Percentiles rank a stretch among this genome's conserved stretches.
These are phyloP conservation scores for Apostasia ramifera DNA, from an alignment of 106 monocot genomes.

Conservation along the genomic window DNA sequence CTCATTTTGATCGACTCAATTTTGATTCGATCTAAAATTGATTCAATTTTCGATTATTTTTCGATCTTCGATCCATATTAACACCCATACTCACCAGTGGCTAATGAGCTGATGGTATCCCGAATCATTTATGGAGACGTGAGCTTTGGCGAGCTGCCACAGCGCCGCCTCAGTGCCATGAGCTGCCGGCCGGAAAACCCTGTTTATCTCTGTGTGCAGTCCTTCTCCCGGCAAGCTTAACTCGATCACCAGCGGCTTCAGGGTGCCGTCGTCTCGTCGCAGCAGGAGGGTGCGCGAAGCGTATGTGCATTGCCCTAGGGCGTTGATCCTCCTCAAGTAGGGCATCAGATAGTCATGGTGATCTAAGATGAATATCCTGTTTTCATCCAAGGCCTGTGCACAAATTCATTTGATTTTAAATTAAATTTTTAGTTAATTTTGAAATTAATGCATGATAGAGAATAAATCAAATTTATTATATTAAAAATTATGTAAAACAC, in stretches of 20 bases:
- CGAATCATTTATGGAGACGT: conserved; percentile 62
- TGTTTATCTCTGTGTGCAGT: conserved; percentile 17
- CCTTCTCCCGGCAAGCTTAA: conserved; percentile 34
- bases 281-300: conserved; percentile 62
- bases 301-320: conserved; percentile 28
- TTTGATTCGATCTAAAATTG: too few relatives aligned
- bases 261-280: conserved; percentile 31
- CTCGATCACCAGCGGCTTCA: conserved; percentile 55
- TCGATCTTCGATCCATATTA: too few relatives aligned
- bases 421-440: neutral
- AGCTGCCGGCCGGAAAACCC: conserved; percentile 44
- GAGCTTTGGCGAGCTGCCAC: conserved; percentile 64
- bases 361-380: conserved; percentile 58
- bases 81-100: conserved; percentile 71
- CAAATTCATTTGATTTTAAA: neutral
- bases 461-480: too few relatives aligned
- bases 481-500: neutral
- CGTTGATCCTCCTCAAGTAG: conserved; percentile 41
- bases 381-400: conserved; percentile 33
- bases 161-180: conserved; percentile 28
- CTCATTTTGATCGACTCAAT: too few relatives aligned
- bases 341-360: conserved; percentile 74
- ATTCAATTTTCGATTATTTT: too few relatives aligned
- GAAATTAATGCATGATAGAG: neutral
- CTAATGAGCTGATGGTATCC: conserved; percentile 68